A percentile compares a stretch with the other conserved stretches of the same genome.
Evolutionary conservation across 305 asterid genomes (phyloP).

Genomic region (Euphrasia arctica): DNA sequence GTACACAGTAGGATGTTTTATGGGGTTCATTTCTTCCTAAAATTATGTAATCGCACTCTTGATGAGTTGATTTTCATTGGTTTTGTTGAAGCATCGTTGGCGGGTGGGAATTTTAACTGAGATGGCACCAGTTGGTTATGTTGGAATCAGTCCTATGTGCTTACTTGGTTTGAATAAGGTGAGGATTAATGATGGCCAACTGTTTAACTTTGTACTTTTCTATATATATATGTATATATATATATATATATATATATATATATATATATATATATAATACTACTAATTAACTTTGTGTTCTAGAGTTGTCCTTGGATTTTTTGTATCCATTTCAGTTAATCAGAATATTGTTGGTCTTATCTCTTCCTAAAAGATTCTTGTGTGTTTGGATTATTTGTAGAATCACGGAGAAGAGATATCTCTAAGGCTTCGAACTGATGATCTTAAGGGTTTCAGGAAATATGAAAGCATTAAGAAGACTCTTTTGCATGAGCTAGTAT

Average conservation of each 20-base stretch:
- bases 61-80: constrained; percentile 28
- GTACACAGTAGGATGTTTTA: constrained; percentile 36
- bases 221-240: too few species aligned
- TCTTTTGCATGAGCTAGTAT: constrained; percentile 89
- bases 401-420: constrained; percentile 97
- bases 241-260: too few species aligned
- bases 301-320: not conserved
- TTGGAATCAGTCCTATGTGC: constrained; percentile 86
- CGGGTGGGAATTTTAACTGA: constrained; percentile 88
- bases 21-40: constrained; percentile 4
- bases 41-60: constrained; percentile 13
- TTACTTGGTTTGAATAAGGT: constrained; percentile 95
- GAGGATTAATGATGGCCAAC: constrained; percentile 22
- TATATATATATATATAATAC: too few species aligned
- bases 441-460: constrained; percentile 96
- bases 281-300: not conserved
- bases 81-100: constrained; percentile 77
- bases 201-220: constrained; percentile 7
- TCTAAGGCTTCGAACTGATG: constrained; percentile 90
- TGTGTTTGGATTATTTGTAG: constrained; percentile 36
- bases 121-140: constrained; percentile 96
- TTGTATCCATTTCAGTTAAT: constrained; percentile 5
- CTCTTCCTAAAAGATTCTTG: constrained; percentile 26
- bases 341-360: constrained; percentile 2
- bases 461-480: constrained; percentile 80